Evolutionary conservation across 2,329 filamentous ascomycete species (phyloP).

Genomic region (Cryphonectria japonica): DNA sequence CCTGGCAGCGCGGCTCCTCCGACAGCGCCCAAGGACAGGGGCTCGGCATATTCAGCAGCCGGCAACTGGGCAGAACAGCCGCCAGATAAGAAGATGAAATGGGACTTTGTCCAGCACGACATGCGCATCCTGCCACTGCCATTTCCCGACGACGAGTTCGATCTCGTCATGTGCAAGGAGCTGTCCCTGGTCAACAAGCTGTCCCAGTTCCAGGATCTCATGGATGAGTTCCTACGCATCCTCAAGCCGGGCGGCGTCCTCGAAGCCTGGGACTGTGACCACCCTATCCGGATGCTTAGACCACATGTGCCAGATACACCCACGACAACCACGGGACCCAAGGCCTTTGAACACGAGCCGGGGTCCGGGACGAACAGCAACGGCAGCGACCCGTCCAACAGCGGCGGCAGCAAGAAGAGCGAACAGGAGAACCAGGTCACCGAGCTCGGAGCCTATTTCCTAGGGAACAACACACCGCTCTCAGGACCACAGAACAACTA

Average conservation of each 20-base stretch:
- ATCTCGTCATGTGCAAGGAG: constrained; percentile 88
- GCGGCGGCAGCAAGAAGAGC: constrained; percentile 37
- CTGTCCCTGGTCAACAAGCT: constrained; percentile 69
- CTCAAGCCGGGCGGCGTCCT: constrained; percentile 77
- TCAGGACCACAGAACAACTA: constrained; percentile 80
- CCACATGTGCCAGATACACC: constrained; percentile 70
- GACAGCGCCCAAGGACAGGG: constrained; percentile 11
- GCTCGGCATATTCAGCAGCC: constrained; percentile 15
- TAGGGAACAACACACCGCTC: constrained; percentile 82
- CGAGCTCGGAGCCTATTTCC: constrained; percentile 77
- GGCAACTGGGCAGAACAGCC: constrained; percentile 28
- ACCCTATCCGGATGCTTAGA: constrained; percentile 79
- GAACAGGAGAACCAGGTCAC: constrained; percentile 66
- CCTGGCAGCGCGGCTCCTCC: constrained; percentile 10
- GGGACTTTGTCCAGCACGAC: constrained; percentile 89
- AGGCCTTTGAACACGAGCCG: constrained; percentile 4
- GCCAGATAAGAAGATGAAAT: constrained; percentile 74
- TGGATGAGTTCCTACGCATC: constrained; percentile 77
- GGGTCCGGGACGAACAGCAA: constrained; percentile 28
- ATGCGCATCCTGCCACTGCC: constrained; percentile 76
- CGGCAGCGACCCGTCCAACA: constrained; percentile 36
- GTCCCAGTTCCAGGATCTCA: constrained; percentile 56
- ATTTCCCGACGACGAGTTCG: constrained; percentile 78
- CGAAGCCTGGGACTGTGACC: constrained; percentile 90
- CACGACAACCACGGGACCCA: constrained; percentile 27